Percentiles rank a stretch among this genome's conserved stretches.
Evolutionary conservation across 306 rosid species (phyloP).

Genomic region (Sicyos baderoa): DNA sequence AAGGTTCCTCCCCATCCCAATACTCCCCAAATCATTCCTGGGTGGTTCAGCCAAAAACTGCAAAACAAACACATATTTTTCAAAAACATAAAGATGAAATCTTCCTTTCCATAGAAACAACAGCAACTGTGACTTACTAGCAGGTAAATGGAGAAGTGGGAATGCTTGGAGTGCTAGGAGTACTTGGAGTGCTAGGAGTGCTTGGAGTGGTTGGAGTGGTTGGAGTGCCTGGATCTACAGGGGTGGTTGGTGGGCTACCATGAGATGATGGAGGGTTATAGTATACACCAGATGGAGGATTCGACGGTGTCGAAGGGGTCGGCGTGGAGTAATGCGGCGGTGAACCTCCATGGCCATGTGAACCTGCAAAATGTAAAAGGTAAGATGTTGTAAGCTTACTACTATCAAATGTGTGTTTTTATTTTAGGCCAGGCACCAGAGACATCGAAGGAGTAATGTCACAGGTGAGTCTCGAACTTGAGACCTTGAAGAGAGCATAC

Average conservation of each 20-base stretch:
- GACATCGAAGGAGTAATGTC: too few species aligned
- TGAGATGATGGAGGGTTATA: conserved; percentile 42
- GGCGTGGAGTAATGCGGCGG: conserved; percentile 15
- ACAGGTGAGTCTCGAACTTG: too few species aligned
- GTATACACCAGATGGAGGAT: conserved; percentile 18
- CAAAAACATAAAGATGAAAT: not conserved
- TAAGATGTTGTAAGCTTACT: not conserved
- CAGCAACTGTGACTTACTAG: conserved; percentile 41
- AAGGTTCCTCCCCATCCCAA: conserved; percentile 88
- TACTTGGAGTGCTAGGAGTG: conserved; percentile 21
- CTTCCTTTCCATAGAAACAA: not conserved
- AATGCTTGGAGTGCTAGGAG: conserved; percentile 38
- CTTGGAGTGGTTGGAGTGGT: conserved; percentile 44
- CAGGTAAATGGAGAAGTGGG: conserved; percentile 80
- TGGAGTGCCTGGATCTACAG: conserved; percentile 27
- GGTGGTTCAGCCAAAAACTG: conserved; percentile 86
- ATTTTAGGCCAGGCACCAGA: too few species aligned
- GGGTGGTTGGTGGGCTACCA: conserved; percentile 38
- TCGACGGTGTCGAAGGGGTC: conserved; percentile 16
- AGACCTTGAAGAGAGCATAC: too few species aligned
- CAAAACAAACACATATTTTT: conserved; percentile 5
- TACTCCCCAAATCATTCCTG: conserved; percentile 66
- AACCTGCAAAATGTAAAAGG: conserved; percentile 3
- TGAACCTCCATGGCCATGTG: conserved; percentile 26
- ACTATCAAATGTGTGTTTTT: not conserved